Base-by-base conservation (phyloP, 768 basidiomycete genomes). In the Butyriboletus loyo region DNA sequence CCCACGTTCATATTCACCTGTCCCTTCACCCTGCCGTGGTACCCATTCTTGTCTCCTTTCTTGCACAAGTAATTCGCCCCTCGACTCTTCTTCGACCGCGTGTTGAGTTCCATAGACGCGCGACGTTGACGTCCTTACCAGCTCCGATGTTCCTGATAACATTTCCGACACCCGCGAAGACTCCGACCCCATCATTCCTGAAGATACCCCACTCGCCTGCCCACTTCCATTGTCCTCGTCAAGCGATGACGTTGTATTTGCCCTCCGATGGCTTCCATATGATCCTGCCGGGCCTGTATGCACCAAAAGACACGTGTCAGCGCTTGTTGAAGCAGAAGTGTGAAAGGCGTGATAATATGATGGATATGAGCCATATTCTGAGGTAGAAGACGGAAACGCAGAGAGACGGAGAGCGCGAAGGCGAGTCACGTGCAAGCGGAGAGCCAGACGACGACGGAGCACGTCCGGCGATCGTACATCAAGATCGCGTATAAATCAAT, bases 231-330 rank as follows among this genome's bases (percentile, higher is more conserved):
- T 54, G 1, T 50, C 37, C 1, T 57, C 62, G 1, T 66, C 63
- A 6, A 58, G 46, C 4, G 66, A 68, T 1, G 64, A 60, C 5
- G 51, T 49, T 5, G 61, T 53, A 4, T 55, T 57, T 14, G 66
- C 56, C 11, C 59, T 54, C 11, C 40, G 59, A 46, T 64, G 52
- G 31, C 61, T 65, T 10, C 52, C 61, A 31, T 52, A 65, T 0
- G 69, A 71, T 27, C 54, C 59, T 4, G 57, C 52, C 0, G 67
- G 67, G 10, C 62, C 67, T 70, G 46, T 38, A 10, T 28, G 15
- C 5, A 35, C 8, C 27, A 39, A 15, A 43, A 11, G 17, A n/a
- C 35, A 32, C 2, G 37, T 11, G 37, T 69, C 9, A 67, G 65
- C 25, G 21, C 42, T 27, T 35, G 49, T 24, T 9, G 50, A 19